A percentile compares a stretch with the other conserved stretches of the same genome.
Conservation (phyloP, 106 monocot species). For the Chionographis japonica region DNA sequence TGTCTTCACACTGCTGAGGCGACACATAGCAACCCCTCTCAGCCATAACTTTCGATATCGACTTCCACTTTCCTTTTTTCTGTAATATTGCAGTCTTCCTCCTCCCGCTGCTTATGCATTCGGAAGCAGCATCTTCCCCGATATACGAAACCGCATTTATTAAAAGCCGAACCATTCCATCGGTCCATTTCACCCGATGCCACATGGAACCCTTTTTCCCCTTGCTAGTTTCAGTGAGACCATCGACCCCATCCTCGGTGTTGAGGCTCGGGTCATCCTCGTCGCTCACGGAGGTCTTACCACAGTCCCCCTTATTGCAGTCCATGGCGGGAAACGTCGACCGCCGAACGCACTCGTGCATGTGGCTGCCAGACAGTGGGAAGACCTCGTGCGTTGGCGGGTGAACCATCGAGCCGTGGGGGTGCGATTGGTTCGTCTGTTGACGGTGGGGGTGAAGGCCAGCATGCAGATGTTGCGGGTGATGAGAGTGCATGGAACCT, state of each 20-base stretch:
- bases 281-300: slow-evolving; percentile 28
- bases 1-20: slow-evolving; percentile 51
- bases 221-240: slow-evolving; percentile 27
- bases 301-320: slow-evolving; percentile 13
- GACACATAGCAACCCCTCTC: slow-evolving; percentile 34
- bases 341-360: too few relatives aligned
- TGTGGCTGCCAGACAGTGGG: too few relatives aligned
- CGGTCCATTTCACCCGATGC: slow-evolving; percentile 85
- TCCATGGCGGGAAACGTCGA: not conserved
- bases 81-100: slow-evolving; percentile 19
- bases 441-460: too few relatives aligned
- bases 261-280: slow-evolving; percentile 47
- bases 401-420: too few relatives aligned
- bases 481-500: too few relatives aligned
- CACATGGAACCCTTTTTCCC: slow-evolving; percentile 52
- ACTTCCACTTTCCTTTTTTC: slow-evolving; percentile 50
- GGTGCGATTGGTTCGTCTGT: too few relatives aligned
- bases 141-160: slow-evolving; percentile 82
- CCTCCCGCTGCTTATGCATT: slow-evolving; percentile 5
- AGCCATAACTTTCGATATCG: slow-evolving; percentile 32
- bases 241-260: slow-evolving; percentile 39
- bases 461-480: too few relatives aligned
- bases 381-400: too few relatives aligned
- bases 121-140: slow-evolving; percentile 46
- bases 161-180: slow-evolving; percentile 73